Percentiles rank a stretch among this genome's conserved stretches.
Evolutionary conservation across 768 basidiomycete species (phyloP).

Genomic region (Boletus reticulatus): DNA sequence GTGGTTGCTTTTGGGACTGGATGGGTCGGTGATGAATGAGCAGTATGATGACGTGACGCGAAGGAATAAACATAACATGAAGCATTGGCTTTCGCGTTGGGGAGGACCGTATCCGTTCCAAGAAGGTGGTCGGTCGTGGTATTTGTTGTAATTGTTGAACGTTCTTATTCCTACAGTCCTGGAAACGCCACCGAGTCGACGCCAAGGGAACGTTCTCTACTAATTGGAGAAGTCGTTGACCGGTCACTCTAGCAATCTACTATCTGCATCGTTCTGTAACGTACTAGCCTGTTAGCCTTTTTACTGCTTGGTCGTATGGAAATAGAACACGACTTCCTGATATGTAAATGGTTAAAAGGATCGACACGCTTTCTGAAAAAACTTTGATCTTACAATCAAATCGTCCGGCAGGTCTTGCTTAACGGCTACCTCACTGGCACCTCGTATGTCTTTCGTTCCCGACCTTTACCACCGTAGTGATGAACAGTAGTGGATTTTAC

Average conservation of each 20-base stretch:
- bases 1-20: neutral
- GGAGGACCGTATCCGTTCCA: conserved; percentile 1
- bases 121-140: neutral
- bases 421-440: neutral
- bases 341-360: no score
- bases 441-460: conserved; percentile 4
- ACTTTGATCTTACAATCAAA: no score
- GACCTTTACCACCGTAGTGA: neutral
- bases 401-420: neutral
- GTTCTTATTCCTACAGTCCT: neutral
- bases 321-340: no score
- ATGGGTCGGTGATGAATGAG: conserved; percentile 1
- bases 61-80: neutral
- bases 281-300: neutral
- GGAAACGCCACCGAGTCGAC: neutral
- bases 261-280: neutral
- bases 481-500: neutral
- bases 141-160: neutral
- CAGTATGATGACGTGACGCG: neutral
- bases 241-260: conserved; percentile 1
- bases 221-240: conserved; percentile 11
- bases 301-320: no score
- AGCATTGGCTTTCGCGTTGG: neutral
- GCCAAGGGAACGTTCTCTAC: neutral
- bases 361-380: no score